Evolutionary conservation across 306 rosid species (phyloP), one percentile per base, ranked within the genome.

Genomic region (Cucumis melo): DNA sequence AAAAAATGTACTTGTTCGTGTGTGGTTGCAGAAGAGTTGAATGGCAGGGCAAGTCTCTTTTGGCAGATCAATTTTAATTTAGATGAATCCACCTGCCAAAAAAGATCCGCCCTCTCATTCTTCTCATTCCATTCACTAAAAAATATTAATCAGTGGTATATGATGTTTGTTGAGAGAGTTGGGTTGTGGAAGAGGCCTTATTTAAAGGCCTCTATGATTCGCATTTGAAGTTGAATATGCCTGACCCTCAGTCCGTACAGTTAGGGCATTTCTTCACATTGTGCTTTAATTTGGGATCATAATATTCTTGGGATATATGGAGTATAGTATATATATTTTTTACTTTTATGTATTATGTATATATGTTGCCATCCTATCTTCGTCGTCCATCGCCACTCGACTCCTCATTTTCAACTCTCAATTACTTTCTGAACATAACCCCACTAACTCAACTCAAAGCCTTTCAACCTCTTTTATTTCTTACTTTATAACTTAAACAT

Each of bases 21-120:
- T 51, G 9, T 16, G 56, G 48, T 42, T 16, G 75, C 20, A 72
- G 76, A 21, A 19, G 7, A 72, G 61, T 73, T 16, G 77, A 74
- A 74, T 74, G 53, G 65, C 78, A 74, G 78, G 78, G 78, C 78
- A 74, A 74, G 64, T 74, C 78, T 74, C 78, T 39, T 74, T 74
- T 74, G 78, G 78, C 78, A 74, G 64, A 74, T 4, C 8, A 73
- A 50, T 20, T 1, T 50, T 0, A 53, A 29, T 19, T 3, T 1
- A 7, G 1, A 32, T 32, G 36, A 9, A 51, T 53, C 6, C 12
- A 7, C 17, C 77, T 74, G 78, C 78, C 65, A 54, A 56, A 57
- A 13, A 51, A 56, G 78, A 36, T 5, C 32, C 23, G 78, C 78
- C 51, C 78, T 57, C 64, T 74, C 60, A 74, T 74, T 74, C 62